Conservation (phyloP, 192 early-diverging fungal species). For the Coemansia sp. region DNA sequence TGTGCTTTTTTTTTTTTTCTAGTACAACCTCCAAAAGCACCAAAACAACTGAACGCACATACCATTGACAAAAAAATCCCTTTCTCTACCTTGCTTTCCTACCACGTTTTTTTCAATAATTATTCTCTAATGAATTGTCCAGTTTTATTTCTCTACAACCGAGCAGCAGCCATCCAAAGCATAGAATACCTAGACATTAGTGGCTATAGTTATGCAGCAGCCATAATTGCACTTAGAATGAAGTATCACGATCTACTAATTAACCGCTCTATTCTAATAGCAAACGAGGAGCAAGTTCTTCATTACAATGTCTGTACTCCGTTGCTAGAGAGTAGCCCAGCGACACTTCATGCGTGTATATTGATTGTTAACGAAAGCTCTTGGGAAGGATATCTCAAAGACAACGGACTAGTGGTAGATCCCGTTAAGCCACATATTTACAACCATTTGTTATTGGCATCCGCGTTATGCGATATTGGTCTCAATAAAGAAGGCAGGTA, state of each 20-base stretch:
- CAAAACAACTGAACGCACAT: no score
- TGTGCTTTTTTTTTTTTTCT: no score
- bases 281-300: background rate
- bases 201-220: background rate
- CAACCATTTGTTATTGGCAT: background rate
- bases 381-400: slow-evolving; percentile 1
- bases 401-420: background rate
- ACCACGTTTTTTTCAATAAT: background rate
- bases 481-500: background rate
- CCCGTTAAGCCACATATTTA: background rate
- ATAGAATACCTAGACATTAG: background rate
- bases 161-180: background rate
- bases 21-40: no score
- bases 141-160: background rate
- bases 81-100: no score
- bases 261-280: background rate
- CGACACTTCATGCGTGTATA: background rate
- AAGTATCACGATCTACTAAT: background rate
- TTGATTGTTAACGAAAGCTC: background rate
- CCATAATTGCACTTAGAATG: background rate
- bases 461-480: background rate
- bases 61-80: no score
- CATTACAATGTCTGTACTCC: background rate
- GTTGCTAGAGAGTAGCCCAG: background rate
- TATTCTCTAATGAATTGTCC: background rate